phyloP scores from a whole-genome alignment of 2,329 filamentous ascomycete species.

The Aplosporella prunicola region DNA sequence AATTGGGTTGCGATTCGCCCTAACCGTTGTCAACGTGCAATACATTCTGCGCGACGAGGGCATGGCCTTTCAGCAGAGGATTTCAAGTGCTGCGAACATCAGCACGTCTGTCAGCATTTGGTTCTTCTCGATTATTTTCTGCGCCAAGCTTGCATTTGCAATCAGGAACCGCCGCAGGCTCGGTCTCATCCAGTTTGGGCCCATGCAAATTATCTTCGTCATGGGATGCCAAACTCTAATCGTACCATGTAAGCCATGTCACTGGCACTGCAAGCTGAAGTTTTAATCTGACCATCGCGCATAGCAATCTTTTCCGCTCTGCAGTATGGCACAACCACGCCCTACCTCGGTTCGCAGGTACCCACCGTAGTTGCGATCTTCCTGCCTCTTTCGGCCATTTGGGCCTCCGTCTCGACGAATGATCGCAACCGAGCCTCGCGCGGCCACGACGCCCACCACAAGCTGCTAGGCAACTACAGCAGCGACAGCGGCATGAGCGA shows the following conservation, averaged over 20 bases:
- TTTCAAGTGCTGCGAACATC: constrained; percentile 35
- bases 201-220: constrained; percentile 58
- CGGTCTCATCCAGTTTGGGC: constrained; percentile 51
- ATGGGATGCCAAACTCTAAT: constrained; percentile 59
- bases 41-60: background rate
- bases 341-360: constrained; percentile 46
- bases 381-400: constrained; percentile 57
- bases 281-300: constrained; percentile 14
- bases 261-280: constrained; percentile 1
- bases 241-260: constrained; percentile 44
- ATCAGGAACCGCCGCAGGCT: constrained; percentile 47
- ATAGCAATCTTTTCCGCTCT: constrained; percentile 52
- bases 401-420: constrained; percentile 40
- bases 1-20: constrained; percentile 45
- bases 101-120: constrained; percentile 48
- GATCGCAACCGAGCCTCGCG: constrained; percentile 14
- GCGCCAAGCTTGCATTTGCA: constrained; percentile 50
- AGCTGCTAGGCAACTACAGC: constrained; percentile 1
- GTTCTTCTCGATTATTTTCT: constrained; percentile 54
- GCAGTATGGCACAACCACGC: constrained; percentile 41
- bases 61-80: constrained; percentile 25
- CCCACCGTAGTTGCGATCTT: constrained; percentile 53
- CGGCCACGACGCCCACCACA: constrained; percentile 20
- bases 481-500: no score
- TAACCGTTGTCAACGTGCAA: constrained; percentile 41